These are phyloP conservation scores for Saturnispora sekii DNA, from an alignment of 805 yeast genomes.

Conservation along the genomic window DNA sequence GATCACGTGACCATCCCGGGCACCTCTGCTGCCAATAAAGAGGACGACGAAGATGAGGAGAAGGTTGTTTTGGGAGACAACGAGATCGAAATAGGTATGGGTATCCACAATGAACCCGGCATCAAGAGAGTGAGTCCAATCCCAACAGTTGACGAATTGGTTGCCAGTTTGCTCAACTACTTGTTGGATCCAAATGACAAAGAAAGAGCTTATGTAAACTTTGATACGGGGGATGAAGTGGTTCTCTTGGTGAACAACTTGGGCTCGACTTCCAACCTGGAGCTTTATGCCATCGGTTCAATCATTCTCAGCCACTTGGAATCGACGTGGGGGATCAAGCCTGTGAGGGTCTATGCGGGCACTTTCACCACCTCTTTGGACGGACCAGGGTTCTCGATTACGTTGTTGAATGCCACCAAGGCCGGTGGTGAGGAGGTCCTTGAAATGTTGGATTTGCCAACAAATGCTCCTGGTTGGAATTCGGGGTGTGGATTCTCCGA, in stretches of 20 bases:
- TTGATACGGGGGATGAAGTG: slow-evolving; percentile 48
- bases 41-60: slow-evolving; percentile 28
- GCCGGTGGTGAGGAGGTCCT: slow-evolving; percentile 39
- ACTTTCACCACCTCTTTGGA: slow-evolving; percentile 83
- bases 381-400: slow-evolving; percentile 86
- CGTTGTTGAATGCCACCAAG: slow-evolving; percentile 61
- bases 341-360: slow-evolving; percentile 63
- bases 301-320: slow-evolving; percentile 46
- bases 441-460: slow-evolving; percentile 55
- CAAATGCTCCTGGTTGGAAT: slow-evolving; percentile 81
- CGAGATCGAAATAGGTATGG: slow-evolving; percentile 88
- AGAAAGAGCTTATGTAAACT: slow-evolving; percentile 76
- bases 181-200: slow-evolving; percentile 52
- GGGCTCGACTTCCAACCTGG: slow-evolving; percentile 83
- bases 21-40: slow-evolving; percentile 14
- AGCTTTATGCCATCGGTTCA: slow-evolving; percentile 62
- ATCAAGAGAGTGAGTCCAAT: slow-evolving; percentile 52
- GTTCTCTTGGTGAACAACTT: slow-evolving; percentile 71
- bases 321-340: slow-evolving; percentile 43
- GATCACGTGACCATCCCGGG: slow-evolving; percentile 92
- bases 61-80: slow-evolving; percentile 37
- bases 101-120: slow-evolving; percentile 94
- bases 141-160: slow-evolving; percentile 58
- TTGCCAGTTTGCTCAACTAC: slow-evolving; percentile 49
- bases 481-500: slow-evolving; percentile 26